Conservation (phyloP, 306 rosid species). For the Sicyos baderoa region DNA sequence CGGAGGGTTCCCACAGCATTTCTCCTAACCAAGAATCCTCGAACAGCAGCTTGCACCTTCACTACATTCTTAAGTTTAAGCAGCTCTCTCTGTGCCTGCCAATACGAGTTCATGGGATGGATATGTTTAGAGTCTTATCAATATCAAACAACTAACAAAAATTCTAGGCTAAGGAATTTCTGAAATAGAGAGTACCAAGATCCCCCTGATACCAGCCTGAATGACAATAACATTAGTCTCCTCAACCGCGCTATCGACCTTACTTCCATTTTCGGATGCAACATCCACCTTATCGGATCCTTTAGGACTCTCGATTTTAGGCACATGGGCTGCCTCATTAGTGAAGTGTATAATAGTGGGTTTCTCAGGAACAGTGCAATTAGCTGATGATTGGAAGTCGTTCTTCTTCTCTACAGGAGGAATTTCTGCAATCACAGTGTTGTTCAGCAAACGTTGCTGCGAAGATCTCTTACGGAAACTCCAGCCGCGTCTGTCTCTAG, state of each 20-base stretch:
- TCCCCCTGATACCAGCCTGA: conserved; percentile 71
- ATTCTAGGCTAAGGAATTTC: conserved; percentile 14
- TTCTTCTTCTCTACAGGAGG: conserved; percentile 53
- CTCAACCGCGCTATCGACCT: conserved; percentile 34
- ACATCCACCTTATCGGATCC: conserved; percentile 25
- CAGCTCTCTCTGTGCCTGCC: conserved; percentile 53
- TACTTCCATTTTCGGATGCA: conserved; percentile 32
- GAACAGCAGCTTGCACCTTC: conserved; percentile 90
- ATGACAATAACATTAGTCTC: conserved; percentile 53
- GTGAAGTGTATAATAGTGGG: conserved; percentile 31
- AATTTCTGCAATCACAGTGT: conserved; percentile 55
- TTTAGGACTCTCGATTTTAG: conserved; percentile 32
- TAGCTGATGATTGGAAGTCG: conserved; percentile 35
- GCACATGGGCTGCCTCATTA: conserved; percentile 48
- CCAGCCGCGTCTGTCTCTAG: conserved; percentile 85
- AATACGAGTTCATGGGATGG: background rate
- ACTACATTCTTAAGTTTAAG: conserved; percentile 47
- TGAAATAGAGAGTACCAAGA: conserved; percentile 47
- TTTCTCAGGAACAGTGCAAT: conserved; percentile 50
- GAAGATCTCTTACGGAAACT: conserved; percentile 86
- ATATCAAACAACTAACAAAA: background rate
- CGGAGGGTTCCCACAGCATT: conserved; percentile 87
- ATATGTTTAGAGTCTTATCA: conserved; percentile 16
- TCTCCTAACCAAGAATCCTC: conserved; percentile 84
- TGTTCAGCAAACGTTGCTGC: conserved; percentile 83